Evolutionary conservation across 441 rosid species (phyloP).

Genomic region (Gossypium lobatum): DNA sequence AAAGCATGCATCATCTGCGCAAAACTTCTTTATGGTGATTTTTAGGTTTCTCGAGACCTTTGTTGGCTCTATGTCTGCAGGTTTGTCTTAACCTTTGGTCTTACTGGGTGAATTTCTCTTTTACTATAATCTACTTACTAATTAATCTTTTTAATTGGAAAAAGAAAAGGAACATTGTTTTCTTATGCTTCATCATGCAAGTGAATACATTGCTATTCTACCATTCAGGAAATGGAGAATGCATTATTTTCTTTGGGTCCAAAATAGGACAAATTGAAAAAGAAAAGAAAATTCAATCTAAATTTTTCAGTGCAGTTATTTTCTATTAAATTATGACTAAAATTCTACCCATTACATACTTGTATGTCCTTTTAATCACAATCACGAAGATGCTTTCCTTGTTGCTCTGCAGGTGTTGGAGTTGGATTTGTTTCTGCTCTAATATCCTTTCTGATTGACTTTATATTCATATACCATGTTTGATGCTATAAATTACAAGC

Average conservation of each 20-base stretch:
- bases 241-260: too few relatives aligned
- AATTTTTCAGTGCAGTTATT: too few relatives aligned
- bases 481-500: neutral
- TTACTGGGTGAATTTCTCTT: neutral
- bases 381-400: constrained; percentile 21
- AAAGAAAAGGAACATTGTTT: neutral
- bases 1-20: constrained; percentile 56
- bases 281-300: too few relatives aligned
- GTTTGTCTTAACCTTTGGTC: constrained; percentile 31
- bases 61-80: constrained; percentile 97
- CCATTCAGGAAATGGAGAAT: too few relatives aligned
- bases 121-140: neutral
- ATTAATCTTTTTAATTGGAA: neutral
- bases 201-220: neutral
- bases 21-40: constrained; percentile 74
- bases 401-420: constrained; percentile 75
- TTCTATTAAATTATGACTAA: neutral
- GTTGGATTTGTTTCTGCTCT: constrained; percentile 94
- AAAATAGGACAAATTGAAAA: too few relatives aligned
- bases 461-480: constrained; percentile 11
- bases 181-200: neutral
- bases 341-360: neutral
- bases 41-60: constrained; percentile 94
- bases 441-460: constrained; percentile 60
- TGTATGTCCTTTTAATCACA: neutral